Conservation (phyloP, 108 stramenopile genomes). For the Nitzschia sp. region DNA sequence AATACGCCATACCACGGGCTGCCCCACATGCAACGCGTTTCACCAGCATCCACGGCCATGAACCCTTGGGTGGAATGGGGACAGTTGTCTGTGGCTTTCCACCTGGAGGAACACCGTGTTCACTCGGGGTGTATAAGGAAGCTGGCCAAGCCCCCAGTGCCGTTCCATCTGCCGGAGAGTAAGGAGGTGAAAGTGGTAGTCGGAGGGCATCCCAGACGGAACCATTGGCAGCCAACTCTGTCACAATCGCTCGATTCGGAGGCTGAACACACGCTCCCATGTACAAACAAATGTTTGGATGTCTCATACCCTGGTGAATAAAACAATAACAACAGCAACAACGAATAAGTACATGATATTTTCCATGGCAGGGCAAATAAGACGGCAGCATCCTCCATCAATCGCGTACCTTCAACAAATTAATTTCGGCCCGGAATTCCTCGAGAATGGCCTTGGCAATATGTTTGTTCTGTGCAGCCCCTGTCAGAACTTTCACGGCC, state of each 20-base stretch:
- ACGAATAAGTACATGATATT: not conserved
- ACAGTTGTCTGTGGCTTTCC: slow-evolving; percentile 19
- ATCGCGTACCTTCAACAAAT: slow-evolving; percentile 51
- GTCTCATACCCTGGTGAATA: slow-evolving; percentile 70
- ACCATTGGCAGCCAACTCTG: slow-evolving; percentile 85
- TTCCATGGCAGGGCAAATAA: not conserved
- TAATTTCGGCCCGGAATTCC: slow-evolving; percentile 87
- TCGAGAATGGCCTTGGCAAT: slow-evolving; percentile 75
- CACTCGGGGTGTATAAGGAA: slow-evolving; percentile 44
- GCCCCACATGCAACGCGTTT: slow-evolving; percentile 74
- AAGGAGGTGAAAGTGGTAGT: slow-evolving; percentile 63
- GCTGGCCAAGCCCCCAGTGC: slow-evolving; percentile 61
- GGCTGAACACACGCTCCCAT: slow-evolving; percentile 92
- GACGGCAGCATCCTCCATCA: too few relatives aligned
- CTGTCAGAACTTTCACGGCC: slow-evolving; percentile 85
- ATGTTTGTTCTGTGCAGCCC: slow-evolving; percentile 66
- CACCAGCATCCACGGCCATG: slow-evolving; percentile 78
- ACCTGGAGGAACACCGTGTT: slow-evolving; percentile 47
- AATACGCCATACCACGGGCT: slow-evolving; percentile 92
- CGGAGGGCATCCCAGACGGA: slow-evolving; percentile 85
- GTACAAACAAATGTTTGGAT: slow-evolving; percentile 92
- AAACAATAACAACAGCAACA: slow-evolving; percentile 4
- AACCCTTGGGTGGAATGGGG: slow-evolving; percentile 61
- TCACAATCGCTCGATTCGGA: slow-evolving; percentile 86
- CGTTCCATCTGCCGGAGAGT: slow-evolving; percentile 59